A percentile compares a stretch with the other conserved stretches of the same genome.
These are phyloP conservation scores for Phytophthora meadii DNA, from an alignment of 352 stramenopile species.

Conservation along the genomic window DNA sequence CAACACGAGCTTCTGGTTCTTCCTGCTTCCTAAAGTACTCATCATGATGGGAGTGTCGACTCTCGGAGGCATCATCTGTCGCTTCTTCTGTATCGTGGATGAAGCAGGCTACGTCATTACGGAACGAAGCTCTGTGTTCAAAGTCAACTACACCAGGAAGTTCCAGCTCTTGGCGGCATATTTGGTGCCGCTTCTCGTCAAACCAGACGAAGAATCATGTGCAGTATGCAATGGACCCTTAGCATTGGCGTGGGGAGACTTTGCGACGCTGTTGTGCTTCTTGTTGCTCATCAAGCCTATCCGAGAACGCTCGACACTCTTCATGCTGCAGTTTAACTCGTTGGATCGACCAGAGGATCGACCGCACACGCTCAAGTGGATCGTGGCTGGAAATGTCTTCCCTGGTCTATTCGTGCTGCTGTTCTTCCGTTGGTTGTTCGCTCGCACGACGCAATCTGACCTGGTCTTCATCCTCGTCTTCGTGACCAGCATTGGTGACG, in stretches of 20 bases:
- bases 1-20: conserved; percentile 84
- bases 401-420: conserved; percentile 85
- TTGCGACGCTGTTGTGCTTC: conserved; percentile 84
- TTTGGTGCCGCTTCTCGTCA: conserved; percentile 80
- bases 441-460: conserved; percentile 72
- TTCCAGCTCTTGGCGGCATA: conserved; percentile 83
- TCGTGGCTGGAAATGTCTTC: conserved; percentile 83
- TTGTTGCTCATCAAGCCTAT: conserved; percentile 87
- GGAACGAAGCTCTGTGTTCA: conserved; percentile 81
- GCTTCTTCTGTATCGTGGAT: conserved; percentile 86
- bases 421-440: conserved; percentile 89
- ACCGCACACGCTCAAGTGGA: conserved; percentile 81
- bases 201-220: conserved; percentile 58
- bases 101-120: conserved; percentile 88
- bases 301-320: conserved; percentile 78
- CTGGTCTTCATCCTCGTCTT: conserved; percentile 88
- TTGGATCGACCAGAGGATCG: conserved; percentile 84
- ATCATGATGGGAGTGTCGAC: conserved; percentile 86
- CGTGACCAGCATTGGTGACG: conserved; percentile 84
- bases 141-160: conserved; percentile 90
- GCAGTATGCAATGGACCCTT: conserved; percentile 56
- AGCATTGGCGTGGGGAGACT: conserved; percentile 82
- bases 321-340: conserved; percentile 91
- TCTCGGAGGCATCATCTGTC: conserved; percentile 79
- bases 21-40: conserved; percentile 76